phyloP scores from a whole-genome alignment of 345 rosid species.

The Anacardium occidentale region DNA sequence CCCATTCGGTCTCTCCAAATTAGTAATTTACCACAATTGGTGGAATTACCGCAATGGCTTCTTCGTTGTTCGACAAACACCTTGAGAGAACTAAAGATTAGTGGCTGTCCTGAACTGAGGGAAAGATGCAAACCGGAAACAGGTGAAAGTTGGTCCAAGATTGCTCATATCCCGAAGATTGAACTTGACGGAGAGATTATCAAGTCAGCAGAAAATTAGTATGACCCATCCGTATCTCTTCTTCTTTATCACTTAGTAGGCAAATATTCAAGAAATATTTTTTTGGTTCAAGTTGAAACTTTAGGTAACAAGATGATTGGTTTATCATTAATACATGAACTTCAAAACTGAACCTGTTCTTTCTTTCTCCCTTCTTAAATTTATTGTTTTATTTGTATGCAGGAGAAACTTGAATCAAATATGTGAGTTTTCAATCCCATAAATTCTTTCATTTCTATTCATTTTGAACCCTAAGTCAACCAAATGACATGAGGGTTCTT shows the following conservation, averaged over 20 bases:
- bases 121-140: constrained; percentile 8
- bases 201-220: not conserved
- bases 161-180: constrained; percentile 24
- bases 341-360: no score
- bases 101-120: constrained; percentile 11
- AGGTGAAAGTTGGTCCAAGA: constrained; percentile 34
- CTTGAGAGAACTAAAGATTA: constrained; percentile 21
- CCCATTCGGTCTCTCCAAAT: constrained; percentile 15
- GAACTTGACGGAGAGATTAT: constrained; percentile 24
- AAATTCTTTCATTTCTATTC: no score
- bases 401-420: no score
- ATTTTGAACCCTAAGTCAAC: no score
- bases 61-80: constrained; percentile 16
- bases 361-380: no score
- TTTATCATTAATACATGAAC: no score
- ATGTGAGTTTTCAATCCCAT: no score
- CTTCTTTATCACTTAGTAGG: not conserved
- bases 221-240: not conserved
- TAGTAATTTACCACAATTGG: constrained; percentile 18
- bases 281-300: no score
- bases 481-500: fast-evolving
- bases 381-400: no score
- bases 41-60: constrained; percentile 31
- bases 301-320: no score
- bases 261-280: no score